Evolutionary conservation across 73 alveolate genomes (phyloP).

Genomic region (Tetrahymena thermophila): DNA sequence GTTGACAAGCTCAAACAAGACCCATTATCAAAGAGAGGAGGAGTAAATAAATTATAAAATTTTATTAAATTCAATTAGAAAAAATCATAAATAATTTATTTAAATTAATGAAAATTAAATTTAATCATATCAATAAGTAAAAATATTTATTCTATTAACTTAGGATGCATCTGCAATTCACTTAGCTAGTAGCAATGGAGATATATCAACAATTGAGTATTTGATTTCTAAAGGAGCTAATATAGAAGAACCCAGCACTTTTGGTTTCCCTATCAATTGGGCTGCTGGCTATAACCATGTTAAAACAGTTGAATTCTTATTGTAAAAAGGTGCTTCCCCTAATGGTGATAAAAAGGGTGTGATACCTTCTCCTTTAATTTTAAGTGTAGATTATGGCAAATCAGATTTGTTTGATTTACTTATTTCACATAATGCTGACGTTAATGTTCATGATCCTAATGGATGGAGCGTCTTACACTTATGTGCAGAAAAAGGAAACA

Average conservation of each 20-base stretch:
- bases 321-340: constrained; percentile 26
- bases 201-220: constrained; percentile 5
- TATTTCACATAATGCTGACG: constrained; percentile 13
- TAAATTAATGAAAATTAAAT: neutral
- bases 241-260: constrained; percentile 10
- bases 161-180: neutral
- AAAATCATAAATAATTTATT: too few species aligned
- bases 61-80: too few species aligned
- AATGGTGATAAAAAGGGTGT: neutral
- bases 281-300: constrained; percentile 20
- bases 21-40: constrained; percentile 1
- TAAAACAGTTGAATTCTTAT: constrained; percentile 1
- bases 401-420: constrained; percentile 13
- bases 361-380: constrained; percentile 12
- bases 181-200: neutral
- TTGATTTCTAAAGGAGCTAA: constrained; percentile 8
- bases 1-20: constrained; percentile 16
- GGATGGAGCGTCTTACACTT: constrained; percentile 36
- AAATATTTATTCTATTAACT: neutral
- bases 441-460: constrained; percentile 7
- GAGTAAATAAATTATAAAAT: constrained; percentile 7
- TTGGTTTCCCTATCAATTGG: constrained; percentile 27
- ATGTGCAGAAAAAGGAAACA: constrained; percentile 35
- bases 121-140: neutral
- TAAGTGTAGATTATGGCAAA: constrained; percentile 14